Conservation (phyloP, 139 green algal genomes). For the Closterium sp. region DNA sequence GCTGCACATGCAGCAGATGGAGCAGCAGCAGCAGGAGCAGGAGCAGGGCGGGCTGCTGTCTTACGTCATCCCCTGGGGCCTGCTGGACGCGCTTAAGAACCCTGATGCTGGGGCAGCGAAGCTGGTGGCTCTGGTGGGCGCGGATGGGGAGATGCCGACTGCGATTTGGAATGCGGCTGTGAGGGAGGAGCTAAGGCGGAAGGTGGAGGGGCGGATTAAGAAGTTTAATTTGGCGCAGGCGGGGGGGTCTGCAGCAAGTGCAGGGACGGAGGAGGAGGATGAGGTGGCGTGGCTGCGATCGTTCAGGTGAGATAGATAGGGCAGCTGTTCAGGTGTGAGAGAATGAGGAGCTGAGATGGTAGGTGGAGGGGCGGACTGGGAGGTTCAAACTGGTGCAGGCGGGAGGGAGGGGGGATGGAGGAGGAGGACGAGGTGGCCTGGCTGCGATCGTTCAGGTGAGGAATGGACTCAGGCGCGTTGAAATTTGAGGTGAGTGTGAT, state of each 20-base stretch:
- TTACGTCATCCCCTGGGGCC: conserved; percentile 11
- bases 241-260: neutral
- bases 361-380: too few species aligned
- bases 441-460: neutral
- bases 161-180: conserved; percentile 27
- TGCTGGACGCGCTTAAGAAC: conserved; percentile 20
- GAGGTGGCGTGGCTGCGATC: conserved; percentile 21
- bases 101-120: conserved; percentile 26
- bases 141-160: conserved; percentile 1
- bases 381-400: too few species aligned
- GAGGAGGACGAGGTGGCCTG: too few species aligned
- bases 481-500: neutral
- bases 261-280: conserved; percentile 3
- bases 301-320: conserved; percentile 30
- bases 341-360: too few species aligned
- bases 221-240: conserved; percentile 12
- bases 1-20: neutral
- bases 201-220: conserved; percentile 14
- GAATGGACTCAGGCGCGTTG: neutral
- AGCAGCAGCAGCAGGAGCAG: conserved; percentile 2
- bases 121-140: neutral
- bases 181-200: conserved; percentile 14
- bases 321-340: too few species aligned
- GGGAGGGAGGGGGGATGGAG: too few species aligned
- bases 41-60: conserved; percentile 4